Conservation (phyloP, 306 rosid genomes). For the Vicia villosa region DNA sequence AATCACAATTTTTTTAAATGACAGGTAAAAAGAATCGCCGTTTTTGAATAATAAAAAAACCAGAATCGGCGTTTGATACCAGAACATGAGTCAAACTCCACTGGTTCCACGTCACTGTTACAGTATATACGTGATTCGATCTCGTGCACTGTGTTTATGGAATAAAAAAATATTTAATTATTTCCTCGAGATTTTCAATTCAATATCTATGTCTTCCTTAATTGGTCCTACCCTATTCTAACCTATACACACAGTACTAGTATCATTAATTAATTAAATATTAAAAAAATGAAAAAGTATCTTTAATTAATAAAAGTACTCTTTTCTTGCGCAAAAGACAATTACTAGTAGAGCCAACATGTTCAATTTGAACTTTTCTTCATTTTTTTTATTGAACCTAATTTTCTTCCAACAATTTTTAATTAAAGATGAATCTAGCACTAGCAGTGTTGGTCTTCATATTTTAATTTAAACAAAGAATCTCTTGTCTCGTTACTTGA, state of each 20-base stretch:
- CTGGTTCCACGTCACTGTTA: neutral
- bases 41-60: neutral
- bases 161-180: conserved; percentile 20
- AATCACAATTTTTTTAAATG: conserved; percentile 18
- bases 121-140: conserved; percentile 16
- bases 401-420: neutral
- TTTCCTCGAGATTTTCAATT: conserved; percentile 31
- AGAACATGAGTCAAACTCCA: conserved; percentile 36
- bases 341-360: neutral
- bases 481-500: conserved; percentile 3
- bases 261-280: neutral
- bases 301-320: neutral
- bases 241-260: neutral
- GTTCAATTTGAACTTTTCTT: conserved; percentile 37
- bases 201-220: conserved; percentile 15
- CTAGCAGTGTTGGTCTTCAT: neutral
- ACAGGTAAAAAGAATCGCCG: conserved; percentile 2
- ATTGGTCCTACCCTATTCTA: neutral
- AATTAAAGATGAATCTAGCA: conserved; percentile 10
- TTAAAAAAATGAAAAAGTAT: neutral
- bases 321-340: neutral
- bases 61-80: conserved; percentile 15
- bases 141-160: conserved; percentile 19
- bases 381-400: neutral
- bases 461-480: conserved; percentile 30